phyloP scores from a whole-genome alignment of 495 filamentous ascomycete species.

The Hapsidospora chrysogenum region DNA sequence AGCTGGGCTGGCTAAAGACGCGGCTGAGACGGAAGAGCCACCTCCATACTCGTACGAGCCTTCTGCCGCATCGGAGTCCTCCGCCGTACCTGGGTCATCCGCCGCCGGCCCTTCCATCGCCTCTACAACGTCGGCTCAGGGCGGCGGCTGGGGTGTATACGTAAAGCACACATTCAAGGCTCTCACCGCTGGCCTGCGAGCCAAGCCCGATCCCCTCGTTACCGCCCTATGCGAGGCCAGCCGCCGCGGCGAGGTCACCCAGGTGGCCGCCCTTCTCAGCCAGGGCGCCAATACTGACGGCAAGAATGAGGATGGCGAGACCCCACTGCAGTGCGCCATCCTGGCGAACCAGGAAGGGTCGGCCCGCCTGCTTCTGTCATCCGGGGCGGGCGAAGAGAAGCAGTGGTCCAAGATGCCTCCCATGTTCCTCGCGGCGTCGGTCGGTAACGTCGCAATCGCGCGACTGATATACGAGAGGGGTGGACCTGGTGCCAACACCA shows the following conservation, averaged over 20 bases:
- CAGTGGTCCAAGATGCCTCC: conserved; percentile 3
- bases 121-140: background rate
- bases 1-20: too few species aligned
- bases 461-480: conserved; percentile 27
- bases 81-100: background rate
- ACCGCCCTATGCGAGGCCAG: conserved; percentile 6
- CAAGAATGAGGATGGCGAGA: conserved; percentile 5
- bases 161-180: conserved; percentile 4
- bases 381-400: conserved; percentile 2
- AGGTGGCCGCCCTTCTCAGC: conserved; percentile 5
- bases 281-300: conserved; percentile 7
- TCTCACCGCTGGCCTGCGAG: background rate
- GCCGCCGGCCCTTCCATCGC: background rate
- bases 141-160: background rate
- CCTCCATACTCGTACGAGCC: too few species aligned
- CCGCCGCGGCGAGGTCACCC: conserved; percentile 3
- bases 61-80: background rate
- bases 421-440: conserved; percentile 40
- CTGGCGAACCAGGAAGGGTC: conserved; percentile 1
- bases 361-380: conserved; percentile 2
- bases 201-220: conserved; percentile 6
- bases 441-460: conserved; percentile 33
- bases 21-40: background rate
- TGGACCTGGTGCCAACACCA: background rate
- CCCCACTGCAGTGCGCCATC: conserved; percentile 5